Percentiles rank a stretch among this genome's conserved stretches.
Conservation (phyloP, 495 filamentous ascomycete genomes). For the Podospora anserina region DNA sequence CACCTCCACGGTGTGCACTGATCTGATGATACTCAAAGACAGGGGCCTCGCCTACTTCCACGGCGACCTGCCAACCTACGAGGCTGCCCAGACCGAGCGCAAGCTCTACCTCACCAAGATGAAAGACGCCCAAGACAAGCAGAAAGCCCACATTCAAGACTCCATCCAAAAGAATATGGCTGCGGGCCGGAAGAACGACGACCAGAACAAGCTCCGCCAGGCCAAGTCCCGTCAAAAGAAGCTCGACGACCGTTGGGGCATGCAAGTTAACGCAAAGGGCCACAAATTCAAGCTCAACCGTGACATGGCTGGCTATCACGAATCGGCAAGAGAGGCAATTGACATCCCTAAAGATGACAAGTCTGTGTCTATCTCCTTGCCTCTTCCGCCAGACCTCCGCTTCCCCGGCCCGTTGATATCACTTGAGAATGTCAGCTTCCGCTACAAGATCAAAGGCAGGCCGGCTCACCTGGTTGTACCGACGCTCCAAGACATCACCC, state of each 20-base stretch:
- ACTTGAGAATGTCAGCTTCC: slow-evolving; percentile 61
- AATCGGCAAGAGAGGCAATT: slow-evolving; percentile 57
- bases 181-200: slow-evolving; percentile 65
- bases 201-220: slow-evolving; percentile 75
- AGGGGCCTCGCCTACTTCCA: slow-evolving; percentile 64
- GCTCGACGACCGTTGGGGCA: slow-evolving; percentile 72
- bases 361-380: slow-evolving; percentile 54
- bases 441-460: slow-evolving; percentile 42
- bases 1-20: slow-evolving; percentile 65
- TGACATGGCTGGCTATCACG: slow-evolving; percentile 61
- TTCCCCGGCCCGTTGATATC: slow-evolving; percentile 71
- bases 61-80: slow-evolving; percentile 67
- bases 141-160: slow-evolving; percentile 71
- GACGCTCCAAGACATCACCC: slow-evolving; percentile 54
- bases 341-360: slow-evolving; percentile 66
- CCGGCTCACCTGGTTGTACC: slow-evolving; percentile 11
- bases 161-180: slow-evolving; percentile 68
- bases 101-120: slow-evolving; percentile 64
- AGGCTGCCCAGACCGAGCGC: slow-evolving; percentile 61
- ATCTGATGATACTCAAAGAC: slow-evolving; percentile 71
- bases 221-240: slow-evolving; percentile 78
- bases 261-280: slow-evolving; percentile 67
- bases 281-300: slow-evolving; percentile 74
- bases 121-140: slow-evolving; percentile 74
- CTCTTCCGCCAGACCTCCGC: slow-evolving; percentile 61